Evolutionary conservation across 2,329 filamentous ascomycete genomes (phyloP).

Genomic region (Ophidiomyces ophidiicola): DNA sequence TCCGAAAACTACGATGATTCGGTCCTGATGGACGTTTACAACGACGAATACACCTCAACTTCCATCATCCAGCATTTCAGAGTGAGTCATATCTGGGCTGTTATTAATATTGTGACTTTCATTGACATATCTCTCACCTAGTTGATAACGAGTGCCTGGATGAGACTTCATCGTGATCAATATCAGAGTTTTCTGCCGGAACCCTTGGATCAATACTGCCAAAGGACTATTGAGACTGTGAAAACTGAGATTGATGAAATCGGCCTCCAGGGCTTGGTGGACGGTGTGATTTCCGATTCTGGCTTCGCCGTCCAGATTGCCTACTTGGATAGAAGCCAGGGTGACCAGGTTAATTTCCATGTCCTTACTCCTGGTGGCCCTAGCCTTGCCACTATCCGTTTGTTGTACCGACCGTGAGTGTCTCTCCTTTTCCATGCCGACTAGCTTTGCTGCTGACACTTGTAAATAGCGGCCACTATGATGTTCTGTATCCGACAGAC

Average conservation of each 20-base stretch:
- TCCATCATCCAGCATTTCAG: slow-evolving; percentile 74
- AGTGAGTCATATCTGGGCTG: slow-evolving; percentile 32
- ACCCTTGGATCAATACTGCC: slow-evolving; percentile 56
- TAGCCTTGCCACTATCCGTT: slow-evolving; percentile 50
- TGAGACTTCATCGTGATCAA: slow-evolving; percentile 58
- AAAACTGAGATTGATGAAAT: slow-evolving; percentile 82
- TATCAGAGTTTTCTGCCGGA: slow-evolving; percentile 63
- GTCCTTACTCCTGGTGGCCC: slow-evolving; percentile 26
- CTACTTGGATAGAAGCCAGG: slow-evolving; percentile 78
- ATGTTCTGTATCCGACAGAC: slow-evolving; percentile 72
- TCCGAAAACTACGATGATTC: slow-evolving; percentile 42
- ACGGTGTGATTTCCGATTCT: slow-evolving; percentile 66
- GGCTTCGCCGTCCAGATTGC: slow-evolving; percentile 74
- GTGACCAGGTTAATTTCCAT: slow-evolving; percentile 53
- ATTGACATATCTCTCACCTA: slow-evolving; percentile 39
- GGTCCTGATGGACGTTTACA: slow-evolving; percentile 58
- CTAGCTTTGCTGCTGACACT: background rate
- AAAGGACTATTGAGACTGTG: slow-evolving; percentile 57
- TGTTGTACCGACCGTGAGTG: slow-evolving; percentile 55
- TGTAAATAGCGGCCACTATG: slow-evolving; percentile 70
- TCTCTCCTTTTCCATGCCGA: slow-evolving; percentile 1
- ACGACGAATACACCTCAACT: slow-evolving; percentile 54
- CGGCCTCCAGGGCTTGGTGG: slow-evolving; percentile 64
- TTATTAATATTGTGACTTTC: too few relatives aligned
- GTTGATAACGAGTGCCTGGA: slow-evolving; percentile 70